phyloP scores from a whole-genome alignment of 805 yeast genomes.

The Wickerhamomyces hampshirensis region DNA sequence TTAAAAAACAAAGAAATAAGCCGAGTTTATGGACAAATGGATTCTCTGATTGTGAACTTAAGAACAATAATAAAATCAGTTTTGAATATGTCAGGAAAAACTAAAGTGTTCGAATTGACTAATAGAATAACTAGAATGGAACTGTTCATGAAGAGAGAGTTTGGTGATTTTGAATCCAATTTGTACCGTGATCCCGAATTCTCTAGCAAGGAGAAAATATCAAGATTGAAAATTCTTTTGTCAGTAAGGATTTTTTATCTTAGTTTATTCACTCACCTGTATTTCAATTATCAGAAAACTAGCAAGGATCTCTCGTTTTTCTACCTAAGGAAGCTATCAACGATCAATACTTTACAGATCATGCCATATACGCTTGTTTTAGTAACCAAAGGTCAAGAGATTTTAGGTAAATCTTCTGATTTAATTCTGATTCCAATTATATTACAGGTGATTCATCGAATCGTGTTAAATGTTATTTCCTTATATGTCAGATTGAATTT shows the following conservation, averaged over 20 bases:
- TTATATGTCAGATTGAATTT: conserved; percentile 8
- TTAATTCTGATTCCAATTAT: conserved; percentile 4
- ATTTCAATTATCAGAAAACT: conserved; percentile 2
- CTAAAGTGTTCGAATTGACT: conserved; percentile 3
- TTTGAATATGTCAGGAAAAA: conserved; percentile 3
- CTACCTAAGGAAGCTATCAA: conserved; percentile 4
- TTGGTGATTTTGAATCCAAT: neutral
- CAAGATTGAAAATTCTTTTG: neutral
- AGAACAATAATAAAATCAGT: conserved; percentile 1
- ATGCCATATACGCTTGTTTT: conserved; percentile 5
- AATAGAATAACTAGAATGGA: conserved; percentile 3
- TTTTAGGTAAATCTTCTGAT: neutral
- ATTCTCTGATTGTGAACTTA: neutral
- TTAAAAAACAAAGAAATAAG: neutral
- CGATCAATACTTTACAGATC: conserved; percentile 3
- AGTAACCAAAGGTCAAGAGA: conserved; percentile 2
- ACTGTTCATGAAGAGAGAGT: neutral
- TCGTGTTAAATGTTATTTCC: conserved; percentile 1
- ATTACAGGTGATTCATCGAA: conserved; percentile 4
- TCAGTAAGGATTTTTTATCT: conserved; percentile 4
- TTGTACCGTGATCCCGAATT: neutral
- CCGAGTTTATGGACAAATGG: neutral
- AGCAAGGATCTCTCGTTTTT: conserved; percentile 4
- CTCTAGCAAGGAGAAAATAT: neutral
- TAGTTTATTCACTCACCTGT: conserved; percentile 2